Base-by-base conservation (phyloP, 2,329 filamentous ascomycete species). In the Aotearoamyces nothofagi region DNA sequence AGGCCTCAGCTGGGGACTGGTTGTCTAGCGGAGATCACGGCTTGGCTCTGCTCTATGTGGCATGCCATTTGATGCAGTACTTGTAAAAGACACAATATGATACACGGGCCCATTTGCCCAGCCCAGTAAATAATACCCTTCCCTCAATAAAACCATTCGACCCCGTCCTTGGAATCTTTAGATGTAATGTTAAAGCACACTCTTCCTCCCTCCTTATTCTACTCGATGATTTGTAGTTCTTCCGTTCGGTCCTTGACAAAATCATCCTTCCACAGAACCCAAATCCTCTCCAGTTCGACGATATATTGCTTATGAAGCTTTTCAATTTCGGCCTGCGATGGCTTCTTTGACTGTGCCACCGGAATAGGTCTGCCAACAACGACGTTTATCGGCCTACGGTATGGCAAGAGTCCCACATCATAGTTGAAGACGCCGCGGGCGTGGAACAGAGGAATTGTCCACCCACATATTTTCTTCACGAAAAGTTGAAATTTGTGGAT, bases 351-450 rank as follows among this genome's bases (percentile, higher is more conserved):
- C 36, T 65, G 58, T 27, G 64, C 53, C 5, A 93, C 77, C 37
- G 63, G 60, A 36, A 94, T 83, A 0, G 87, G 84, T 29, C 69
- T 65, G 3, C 87, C 87, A 9, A 93, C 80, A 9, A 98, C 86
- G 26, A 94, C 71, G 47, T 96, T 90, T 34, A 98, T 60, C 8
- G 83, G 77, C 28, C 76, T 65, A 9, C 90, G 73, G 52, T 94
- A 96, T 0, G 90, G 90, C 81, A 96, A 84, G 44, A 96, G 59
- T 4, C 90, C 90, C 9, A 94, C 82, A 51, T 98, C 90, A 49
- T 98, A 96, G 53, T 98, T 98, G 57, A 96, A 93, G 22, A 96
- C 76, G 9, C 87, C 87, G 15, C 86, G 61, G 3, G 86, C 87
- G 51, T 93, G 84, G 44, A 94, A 78, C 15, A 92, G 66, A 1